Conservation (phyloP, 164 flowering plant species). For the Aristolochia contorta region DNA sequence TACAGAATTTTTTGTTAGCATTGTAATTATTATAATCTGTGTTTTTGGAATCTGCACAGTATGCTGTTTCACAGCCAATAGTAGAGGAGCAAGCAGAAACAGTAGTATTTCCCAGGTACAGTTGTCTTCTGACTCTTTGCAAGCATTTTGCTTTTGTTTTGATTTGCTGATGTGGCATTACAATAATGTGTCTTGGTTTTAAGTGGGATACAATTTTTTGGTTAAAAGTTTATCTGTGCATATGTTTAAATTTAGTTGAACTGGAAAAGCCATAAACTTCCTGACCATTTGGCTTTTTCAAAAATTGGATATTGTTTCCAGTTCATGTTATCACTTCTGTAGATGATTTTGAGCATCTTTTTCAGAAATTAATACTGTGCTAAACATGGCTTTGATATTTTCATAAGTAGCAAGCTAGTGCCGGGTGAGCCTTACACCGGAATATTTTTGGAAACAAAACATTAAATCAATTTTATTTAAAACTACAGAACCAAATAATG, state of each 20-base stretch:
- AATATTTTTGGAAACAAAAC: background rate
- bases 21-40: conserved; percentile 3
- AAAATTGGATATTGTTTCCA: too few relatives aligned
- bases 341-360: too few relatives aligned
- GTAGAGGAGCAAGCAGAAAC: conserved; percentile 20
- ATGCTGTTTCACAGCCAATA: conserved; percentile 22
- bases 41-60: conserved; percentile 12
- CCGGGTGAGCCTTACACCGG: too few relatives aligned
- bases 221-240: background rate
- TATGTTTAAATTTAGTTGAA: background rate
- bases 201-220: background rate
- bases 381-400: too few relatives aligned
- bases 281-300: too few relatives aligned
- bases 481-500: background rate
- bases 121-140: background rate
- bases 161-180: background rate
- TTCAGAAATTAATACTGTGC: too few relatives aligned
- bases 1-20: background rate
- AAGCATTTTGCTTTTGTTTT: background rate
- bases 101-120: conserved; percentile 22
- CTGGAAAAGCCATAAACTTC: too few relatives aligned
- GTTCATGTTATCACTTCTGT: too few relatives aligned
- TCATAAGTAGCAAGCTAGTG: too few relatives aligned
- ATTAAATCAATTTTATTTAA: background rate
- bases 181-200: background rate